Evolutionary conservation across 345 rosid genomes (phyloP).

Genomic region (Microthlaspi erraticum): DNA sequence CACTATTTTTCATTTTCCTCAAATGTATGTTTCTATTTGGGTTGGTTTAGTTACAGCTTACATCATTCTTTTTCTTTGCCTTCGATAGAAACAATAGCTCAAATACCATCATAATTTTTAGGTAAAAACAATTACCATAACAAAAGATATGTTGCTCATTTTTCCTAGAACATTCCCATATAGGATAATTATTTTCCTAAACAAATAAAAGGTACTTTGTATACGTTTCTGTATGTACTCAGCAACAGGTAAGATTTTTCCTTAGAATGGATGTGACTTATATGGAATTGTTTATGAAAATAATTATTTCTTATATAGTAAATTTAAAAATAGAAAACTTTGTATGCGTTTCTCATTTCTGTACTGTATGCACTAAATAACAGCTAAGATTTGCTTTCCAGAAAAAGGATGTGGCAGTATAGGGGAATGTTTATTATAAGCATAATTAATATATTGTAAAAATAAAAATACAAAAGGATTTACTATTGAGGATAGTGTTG

Average conservation of each 20-base stretch:
- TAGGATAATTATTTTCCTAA: too few species aligned
- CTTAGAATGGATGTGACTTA: background rate
- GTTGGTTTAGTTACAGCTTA: slow-evolving; percentile 30
- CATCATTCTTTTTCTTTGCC: background rate
- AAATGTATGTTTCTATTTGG: slow-evolving; percentile 30
- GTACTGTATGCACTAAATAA: background rate
- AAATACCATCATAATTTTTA: background rate
- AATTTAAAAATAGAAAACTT: background rate
- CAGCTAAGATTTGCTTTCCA: background rate
- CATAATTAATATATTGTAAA: background rate
- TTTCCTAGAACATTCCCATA: too few species aligned
- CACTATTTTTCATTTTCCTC: slow-evolving; percentile 1
- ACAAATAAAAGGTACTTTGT: too few species aligned
- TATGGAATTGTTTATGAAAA: background rate
- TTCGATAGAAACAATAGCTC: background rate
- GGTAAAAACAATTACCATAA: background rate
- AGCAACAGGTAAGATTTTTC: background rate
- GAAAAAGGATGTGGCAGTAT: background rate
- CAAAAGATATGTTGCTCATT: background rate
- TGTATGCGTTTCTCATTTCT: background rate
- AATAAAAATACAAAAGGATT: background rate
- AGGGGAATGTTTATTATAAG: background rate
- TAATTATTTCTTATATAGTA: background rate
- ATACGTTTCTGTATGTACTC: slow-evolving; percentile 4
- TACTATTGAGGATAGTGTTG: slow-evolving; percentile 17